These are phyloP conservation scores for Miscanthus sacchariflorus DNA, from an alignment of 202 grass and related monocot genomes.

Conservation along the genomic window DNA sequence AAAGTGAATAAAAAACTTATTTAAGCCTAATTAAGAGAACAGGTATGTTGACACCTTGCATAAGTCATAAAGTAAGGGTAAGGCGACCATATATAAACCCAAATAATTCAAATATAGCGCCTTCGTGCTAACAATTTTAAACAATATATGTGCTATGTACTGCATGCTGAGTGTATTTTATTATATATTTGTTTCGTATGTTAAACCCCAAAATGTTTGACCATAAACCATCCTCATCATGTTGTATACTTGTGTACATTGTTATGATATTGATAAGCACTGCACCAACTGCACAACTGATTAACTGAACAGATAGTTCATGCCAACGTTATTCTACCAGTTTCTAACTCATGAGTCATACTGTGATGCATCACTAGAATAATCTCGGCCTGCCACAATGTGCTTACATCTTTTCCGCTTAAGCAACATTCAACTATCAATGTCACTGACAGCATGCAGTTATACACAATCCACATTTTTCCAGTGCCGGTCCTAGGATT, in stretches of 20 bases:
- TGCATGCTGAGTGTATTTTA: too few relatives aligned
- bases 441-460: conserved; percentile 17
- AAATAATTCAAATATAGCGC: too few relatives aligned
- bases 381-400: conserved; percentile 19
- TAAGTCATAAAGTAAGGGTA: too few relatives aligned
- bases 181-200: too few relatives aligned
- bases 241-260: too few relatives aligned
- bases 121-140: too few relatives aligned
- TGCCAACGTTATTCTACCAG: not conserved
- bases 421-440: not conserved
- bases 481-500: too few relatives aligned
- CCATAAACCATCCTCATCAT: not conserved
- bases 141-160: not conserved
- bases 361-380: not conserved
- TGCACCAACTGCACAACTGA: too few relatives aligned
- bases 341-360: not conserved
- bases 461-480: conserved; percentile 11
- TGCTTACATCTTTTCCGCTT: not conserved
- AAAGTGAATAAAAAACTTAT: not conserved
- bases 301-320: too few relatives aligned
- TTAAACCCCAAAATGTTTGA: too few relatives aligned
- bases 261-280: too few relatives aligned
- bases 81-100: too few relatives aligned
- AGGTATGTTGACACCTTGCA: not conserved
- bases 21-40: not conserved